These are phyloP conservation scores for Komagataella phaffii DNA, from an alignment of 805 yeast genomes.

Conservation along the genomic window DNA sequence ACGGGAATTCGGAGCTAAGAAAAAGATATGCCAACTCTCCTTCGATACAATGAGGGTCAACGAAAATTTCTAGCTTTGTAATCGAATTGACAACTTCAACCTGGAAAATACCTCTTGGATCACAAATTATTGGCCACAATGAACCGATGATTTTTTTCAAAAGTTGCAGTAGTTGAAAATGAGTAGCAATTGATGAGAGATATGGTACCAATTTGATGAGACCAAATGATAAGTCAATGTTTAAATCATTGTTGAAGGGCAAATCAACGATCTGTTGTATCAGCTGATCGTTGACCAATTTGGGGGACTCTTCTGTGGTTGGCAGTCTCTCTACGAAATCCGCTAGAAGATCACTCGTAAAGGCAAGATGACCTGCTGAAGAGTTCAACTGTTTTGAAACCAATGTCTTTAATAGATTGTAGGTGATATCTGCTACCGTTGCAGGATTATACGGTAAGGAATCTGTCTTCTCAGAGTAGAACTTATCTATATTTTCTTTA, in stretches of 20 bases:
- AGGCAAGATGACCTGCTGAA: background rate
- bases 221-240: background rate
- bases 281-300: background rate
- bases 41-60: slow-evolving; percentile 46
- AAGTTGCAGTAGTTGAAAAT: slow-evolving; percentile 12
- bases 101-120: slow-evolving; percentile 41
- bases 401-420: background rate
- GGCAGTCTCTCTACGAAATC: background rate
- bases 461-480: background rate
- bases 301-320: background rate
- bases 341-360: background rate
- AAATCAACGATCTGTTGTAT: background rate
- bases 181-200: background rate
- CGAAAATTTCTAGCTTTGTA: slow-evolving; percentile 43
- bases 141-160: slow-evolving; percentile 27
- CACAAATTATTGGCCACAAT: slow-evolving; percentile 42
- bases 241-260: background rate
- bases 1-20: slow-evolving; percentile 21
- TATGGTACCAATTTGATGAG: background rate
- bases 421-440: background rate
- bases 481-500: slow-evolving; percentile 5
- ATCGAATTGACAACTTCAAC: slow-evolving; percentile 58
- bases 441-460: background rate
- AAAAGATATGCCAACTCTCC: slow-evolving; percentile 56
- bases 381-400: background rate